Conservation (phyloP, 2,329 filamentous ascomycete species). For the Dactylonectria estremocensis region DNA sequence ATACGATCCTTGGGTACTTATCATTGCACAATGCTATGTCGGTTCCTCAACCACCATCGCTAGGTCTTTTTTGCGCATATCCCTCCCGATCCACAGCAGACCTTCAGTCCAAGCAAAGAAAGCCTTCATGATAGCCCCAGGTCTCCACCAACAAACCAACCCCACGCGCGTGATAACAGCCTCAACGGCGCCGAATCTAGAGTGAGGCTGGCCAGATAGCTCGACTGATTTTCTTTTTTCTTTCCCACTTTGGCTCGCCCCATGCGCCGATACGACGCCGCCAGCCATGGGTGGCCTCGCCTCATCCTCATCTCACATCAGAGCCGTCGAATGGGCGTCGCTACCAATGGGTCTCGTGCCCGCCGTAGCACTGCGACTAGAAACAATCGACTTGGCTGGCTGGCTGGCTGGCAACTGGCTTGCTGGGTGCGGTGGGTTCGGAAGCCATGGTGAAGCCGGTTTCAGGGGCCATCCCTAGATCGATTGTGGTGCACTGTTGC, state of each 20-base stretch:
- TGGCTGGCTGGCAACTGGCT: too few relatives aligned
- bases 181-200: slow-evolving; percentile 17
- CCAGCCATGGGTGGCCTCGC: slow-evolving; percentile 24
- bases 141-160: slow-evolving; percentile 26
- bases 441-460: slow-evolving; percentile 44
- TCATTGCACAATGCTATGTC: not conserved
- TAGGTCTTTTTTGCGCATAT: not conserved
- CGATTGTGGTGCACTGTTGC: slow-evolving; percentile 3
- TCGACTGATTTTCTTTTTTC: slow-evolving; percentile 29
- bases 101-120: slow-evolving; percentile 9
- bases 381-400: slow-evolving; percentile 35
- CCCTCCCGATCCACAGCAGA: not conserved
- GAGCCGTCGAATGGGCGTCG: slow-evolving; percentile 38
- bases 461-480: slow-evolving; percentile 48
- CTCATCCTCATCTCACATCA: slow-evolving; percentile 30
- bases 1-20: slow-evolving; percentile 20
- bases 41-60: not conserved
- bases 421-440: slow-evolving; percentile 31
- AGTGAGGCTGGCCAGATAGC: slow-evolving; percentile 13
- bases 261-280: slow-evolving; percentile 9
- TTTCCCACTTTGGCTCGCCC: slow-evolving; percentile 31
- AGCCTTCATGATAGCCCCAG: slow-evolving; percentile 9
- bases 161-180: slow-evolving; percentile 36
- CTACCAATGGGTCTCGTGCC: slow-evolving; percentile 44
- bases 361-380: slow-evolving; percentile 35